Percentiles rank a stretch among this genome's conserved stretches.
Evolutionary conservation across 805 yeast species (phyloP).

Genomic region (Candida boidinii): DNA sequence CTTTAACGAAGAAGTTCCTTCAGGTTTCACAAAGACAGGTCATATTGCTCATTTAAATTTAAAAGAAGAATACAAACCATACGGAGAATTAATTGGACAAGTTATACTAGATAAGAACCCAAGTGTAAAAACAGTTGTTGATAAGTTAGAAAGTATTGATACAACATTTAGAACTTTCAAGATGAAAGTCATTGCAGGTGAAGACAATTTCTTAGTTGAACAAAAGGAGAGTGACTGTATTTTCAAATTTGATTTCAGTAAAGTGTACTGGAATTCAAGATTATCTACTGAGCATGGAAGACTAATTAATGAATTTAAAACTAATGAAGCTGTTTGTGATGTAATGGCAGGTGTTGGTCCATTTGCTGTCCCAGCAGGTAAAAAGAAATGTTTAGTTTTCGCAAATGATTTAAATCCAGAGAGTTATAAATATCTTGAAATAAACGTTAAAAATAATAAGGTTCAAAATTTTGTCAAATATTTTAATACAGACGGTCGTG

Average conservation of each 20-base stretch:
- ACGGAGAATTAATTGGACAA: slow-evolving; percentile 74
- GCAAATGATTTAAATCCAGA: slow-evolving; percentile 94
- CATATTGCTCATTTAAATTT: slow-evolving; percentile 92
- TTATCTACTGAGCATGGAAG: slow-evolving; percentile 90
- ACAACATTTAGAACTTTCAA: slow-evolving; percentile 85
- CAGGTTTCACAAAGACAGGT: slow-evolving; percentile 90
- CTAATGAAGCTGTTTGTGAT: slow-evolving; percentile 78
- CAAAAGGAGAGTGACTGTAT: slow-evolving; percentile 83
- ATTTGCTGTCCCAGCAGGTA: slow-evolving; percentile 93
- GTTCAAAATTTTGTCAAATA: slow-evolving; percentile 51
- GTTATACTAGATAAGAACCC: slow-evolving; percentile 84
- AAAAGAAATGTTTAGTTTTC: slow-evolving; percentile 66
- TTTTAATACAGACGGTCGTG: slow-evolving; percentile 74
- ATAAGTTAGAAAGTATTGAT: slow-evolving; percentile 80
- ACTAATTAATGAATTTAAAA: slow-evolving; percentile 47
- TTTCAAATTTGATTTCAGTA: slow-evolving; percentile 81
- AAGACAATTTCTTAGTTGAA: slow-evolving; percentile 63
- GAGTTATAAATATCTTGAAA: slow-evolving; percentile 59
- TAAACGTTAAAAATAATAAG: slow-evolving; percentile 59
- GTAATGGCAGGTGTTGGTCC: slow-evolving; percentile 99
- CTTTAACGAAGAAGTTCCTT: slow-evolving; percentile 64
- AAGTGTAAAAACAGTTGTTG: slow-evolving; percentile 79
- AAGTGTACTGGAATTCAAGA: slow-evolving; percentile 97
- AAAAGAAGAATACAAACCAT: slow-evolving; percentile 78
- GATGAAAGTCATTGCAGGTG: slow-evolving; percentile 92